Evolutionary conservation across 352 stramenopile species (phyloP), one percentile per base, ranked within the genome.

Genomic region (Phytophthora fragariae): DNA sequence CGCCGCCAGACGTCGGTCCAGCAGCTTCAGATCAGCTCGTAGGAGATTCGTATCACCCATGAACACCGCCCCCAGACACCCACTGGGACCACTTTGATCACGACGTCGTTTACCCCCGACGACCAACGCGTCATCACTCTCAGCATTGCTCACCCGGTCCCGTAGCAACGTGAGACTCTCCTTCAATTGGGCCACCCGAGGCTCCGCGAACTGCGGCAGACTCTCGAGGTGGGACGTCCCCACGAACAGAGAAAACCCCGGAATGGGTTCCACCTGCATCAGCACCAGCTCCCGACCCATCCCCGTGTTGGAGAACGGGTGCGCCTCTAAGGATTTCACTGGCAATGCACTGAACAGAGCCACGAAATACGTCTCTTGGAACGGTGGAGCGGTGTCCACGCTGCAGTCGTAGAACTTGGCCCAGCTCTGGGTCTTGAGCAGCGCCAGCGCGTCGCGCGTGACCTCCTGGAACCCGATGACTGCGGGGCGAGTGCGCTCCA

Each of bases 21-120:
- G 68, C 19, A 92, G 60, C 55, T 83, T 88, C 72, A 92, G 80
- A 54, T 95, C 88, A 0, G 68, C 68, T 19, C 75, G 74, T 21
- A 95, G 52, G 27, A 95, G 63, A 70, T 95, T 93, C 5, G 73
- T 93, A 54, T 95, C 88, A 21, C 85, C 88, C 86, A 95, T 93
- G 64, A 95, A 86, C 2, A 95, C 64, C 2, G 85, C 84, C 8
- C 88, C 88, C 1, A 93, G 55, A 59, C 84, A 90, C 31, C 64
- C 50, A 62, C 21, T 56, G n/a, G 50, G 21, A 35, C n/a, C n/a
- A 10, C 33, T 70, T 31, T 56, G 21, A 52, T 15, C 52, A 15
- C 50, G 0, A 8, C 7, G 27, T 56, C 70, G 56, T 39, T 70
- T 62, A n/a, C 49, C 53, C 1, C 57, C 77, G 31, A 71, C 69